These are phyloP conservation scores for Talaromyces sp. DNA, from an alignment of 2,329 filamentous ascomycete species.

Conservation along the genomic window DNA sequence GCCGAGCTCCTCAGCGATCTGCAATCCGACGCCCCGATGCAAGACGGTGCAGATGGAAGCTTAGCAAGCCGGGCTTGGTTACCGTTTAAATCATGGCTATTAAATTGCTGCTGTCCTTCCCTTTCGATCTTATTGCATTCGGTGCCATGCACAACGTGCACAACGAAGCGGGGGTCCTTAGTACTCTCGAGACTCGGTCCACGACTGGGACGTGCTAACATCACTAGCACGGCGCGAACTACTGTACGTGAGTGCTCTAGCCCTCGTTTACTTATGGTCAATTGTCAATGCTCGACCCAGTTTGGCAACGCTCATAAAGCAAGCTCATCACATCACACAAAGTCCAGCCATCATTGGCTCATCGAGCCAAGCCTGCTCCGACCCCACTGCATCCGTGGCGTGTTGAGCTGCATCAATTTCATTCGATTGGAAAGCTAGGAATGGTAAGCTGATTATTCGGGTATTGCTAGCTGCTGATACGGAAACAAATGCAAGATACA, in stretches of 20 bases:
- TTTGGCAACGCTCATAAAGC: slow-evolving; percentile 7
- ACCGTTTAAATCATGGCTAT: background rate
- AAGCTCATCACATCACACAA: slow-evolving; percentile 13
- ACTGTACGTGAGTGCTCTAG: background rate
- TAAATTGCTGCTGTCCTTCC: background rate
- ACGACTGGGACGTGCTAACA: background rate
- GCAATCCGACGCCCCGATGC: background rate
- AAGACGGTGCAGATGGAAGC: background rate
- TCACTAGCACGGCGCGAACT: background rate
- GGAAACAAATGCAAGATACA: background rate
- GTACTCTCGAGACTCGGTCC: background rate
- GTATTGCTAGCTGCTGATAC: background rate
- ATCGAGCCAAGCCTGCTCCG: slow-evolving; percentile 4
- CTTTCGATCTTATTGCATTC: background rate
- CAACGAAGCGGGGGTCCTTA: background rate
- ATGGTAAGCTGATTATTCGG: background rate
- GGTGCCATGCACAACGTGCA: background rate
- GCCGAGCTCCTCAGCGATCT: background rate
- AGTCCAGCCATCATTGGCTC: slow-evolving; percentile 5
- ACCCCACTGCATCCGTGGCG: slow-evolving; percentile 10
- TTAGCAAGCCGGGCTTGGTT: background rate
- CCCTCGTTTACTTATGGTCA: slow-evolving; percentile 1
- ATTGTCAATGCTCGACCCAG: background rate
- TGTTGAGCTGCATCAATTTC: background rate
- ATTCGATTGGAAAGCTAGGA: background rate